Conservation (phyloP, 345 rosid genomes). For the Linum trigynum region DNA sequence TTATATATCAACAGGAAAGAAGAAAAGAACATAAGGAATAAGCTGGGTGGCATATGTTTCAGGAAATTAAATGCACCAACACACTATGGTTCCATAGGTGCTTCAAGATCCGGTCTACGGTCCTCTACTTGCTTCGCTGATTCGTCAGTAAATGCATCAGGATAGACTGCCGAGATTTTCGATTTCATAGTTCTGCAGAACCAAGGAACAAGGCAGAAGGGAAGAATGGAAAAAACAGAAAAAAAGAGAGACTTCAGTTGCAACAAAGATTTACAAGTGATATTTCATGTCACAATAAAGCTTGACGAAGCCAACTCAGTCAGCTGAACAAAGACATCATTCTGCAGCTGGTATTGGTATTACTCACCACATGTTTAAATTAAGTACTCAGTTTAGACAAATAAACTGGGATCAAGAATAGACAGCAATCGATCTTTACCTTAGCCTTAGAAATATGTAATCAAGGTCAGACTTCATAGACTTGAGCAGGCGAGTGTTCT, state of each 20-base stretch:
- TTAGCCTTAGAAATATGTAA: constrained; percentile 77
- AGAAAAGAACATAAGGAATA: too few relatives aligned
- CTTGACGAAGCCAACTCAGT: background rate
- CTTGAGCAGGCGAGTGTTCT: constrained; percentile 53
- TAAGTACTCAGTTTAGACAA: too few relatives aligned
- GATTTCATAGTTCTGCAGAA: constrained; percentile 56
- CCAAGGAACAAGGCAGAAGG: background rate
- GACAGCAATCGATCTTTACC: constrained; percentile 28
- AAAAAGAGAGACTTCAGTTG: background rate
- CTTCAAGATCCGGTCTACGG: constrained; percentile 70
- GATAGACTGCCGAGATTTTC: constrained; percentile 62
- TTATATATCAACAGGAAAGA: too few relatives aligned
- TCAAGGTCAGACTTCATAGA: constrained; percentile 87
- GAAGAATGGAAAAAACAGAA: background rate
- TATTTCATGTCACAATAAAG: background rate
- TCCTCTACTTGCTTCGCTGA: constrained; percentile 54
- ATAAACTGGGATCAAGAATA: background rate
- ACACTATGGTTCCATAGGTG: constrained; percentile 18
- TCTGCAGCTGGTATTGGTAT: background rate
- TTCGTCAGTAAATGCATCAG: constrained; percentile 86
- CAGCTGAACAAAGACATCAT: background rate
- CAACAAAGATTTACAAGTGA: background rate
- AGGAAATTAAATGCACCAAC: background rate
- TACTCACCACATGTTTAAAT: too few relatives aligned
- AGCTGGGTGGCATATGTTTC: too few relatives aligned